Evolutionary conservation across 2,329 filamentous ascomycete species (phyloP).

Genomic region (Didymellaceae sp.): DNA sequence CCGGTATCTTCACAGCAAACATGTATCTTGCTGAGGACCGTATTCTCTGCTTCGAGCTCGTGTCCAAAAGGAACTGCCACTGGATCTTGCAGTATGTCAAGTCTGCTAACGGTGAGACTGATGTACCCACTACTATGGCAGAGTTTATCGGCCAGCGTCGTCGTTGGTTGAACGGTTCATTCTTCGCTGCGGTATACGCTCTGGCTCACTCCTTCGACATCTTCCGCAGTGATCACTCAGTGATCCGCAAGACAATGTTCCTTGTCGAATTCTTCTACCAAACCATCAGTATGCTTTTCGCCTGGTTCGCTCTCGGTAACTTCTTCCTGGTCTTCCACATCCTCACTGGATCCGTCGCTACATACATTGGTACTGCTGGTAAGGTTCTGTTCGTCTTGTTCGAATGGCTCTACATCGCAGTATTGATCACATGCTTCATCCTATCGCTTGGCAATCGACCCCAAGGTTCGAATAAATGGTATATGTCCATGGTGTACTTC

Average conservation of each 20-base stretch:
- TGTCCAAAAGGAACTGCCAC: constrained; percentile 94
- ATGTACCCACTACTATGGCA: constrained; percentile 91
- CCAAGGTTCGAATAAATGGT: constrained; percentile 89
- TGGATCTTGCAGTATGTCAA: constrained; percentile 99
- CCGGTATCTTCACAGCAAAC: constrained; percentile 97
- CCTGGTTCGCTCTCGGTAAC: constrained; percentile 97
- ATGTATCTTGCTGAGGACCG: constrained; percentile 99
- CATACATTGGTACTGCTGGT: constrained; percentile 78
- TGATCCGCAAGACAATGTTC: constrained; percentile 86
- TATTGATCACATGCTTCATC: constrained; percentile 92
- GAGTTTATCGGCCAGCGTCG: constrained; percentile 95
- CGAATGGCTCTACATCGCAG: constrained; percentile 93
- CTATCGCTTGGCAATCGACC: constrained; percentile 93
- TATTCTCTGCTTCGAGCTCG: constrained; percentile 97
- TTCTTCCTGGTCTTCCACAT: constrained; percentile 99
- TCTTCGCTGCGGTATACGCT: constrained; percentile 96
- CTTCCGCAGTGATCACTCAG: constrained; percentile 88
- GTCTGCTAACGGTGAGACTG: constrained; percentile 93
- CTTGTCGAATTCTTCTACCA: constrained; percentile 94
- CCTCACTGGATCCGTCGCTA: constrained; percentile 83
- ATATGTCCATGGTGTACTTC: constrained; percentile 98
- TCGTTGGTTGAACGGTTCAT: constrained; percentile 97
- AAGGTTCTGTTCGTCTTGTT: constrained; percentile 86
- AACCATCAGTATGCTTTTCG: constrained; percentile 95
- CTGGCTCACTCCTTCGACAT: constrained; percentile 96